Evolutionary conservation across 2,329 filamentous ascomycete genomes (phyloP).

Genomic region (Leptographium flavum): DNA sequence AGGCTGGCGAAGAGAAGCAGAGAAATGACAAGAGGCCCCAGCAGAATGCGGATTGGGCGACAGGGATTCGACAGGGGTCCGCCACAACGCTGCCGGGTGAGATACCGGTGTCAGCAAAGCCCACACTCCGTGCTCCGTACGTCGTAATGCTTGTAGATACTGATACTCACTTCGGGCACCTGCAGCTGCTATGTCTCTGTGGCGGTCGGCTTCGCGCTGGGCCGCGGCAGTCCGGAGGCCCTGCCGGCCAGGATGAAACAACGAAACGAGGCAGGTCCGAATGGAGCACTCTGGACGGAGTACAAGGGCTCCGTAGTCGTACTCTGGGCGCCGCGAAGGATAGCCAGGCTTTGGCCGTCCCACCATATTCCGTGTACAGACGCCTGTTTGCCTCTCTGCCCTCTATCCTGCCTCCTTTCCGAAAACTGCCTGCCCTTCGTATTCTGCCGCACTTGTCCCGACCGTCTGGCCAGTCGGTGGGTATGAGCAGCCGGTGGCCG

Average conservation of each 20-base stretch:
- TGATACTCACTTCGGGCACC: neutral
- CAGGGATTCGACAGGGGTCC: neutral
- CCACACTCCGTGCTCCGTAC: too few relatives aligned
- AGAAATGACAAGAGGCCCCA: neutral
- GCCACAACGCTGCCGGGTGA: too few relatives aligned
- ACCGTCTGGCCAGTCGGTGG: neutral
- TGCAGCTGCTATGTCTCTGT: neutral
- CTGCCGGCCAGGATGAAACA: too few relatives aligned
- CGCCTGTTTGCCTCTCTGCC: too few relatives aligned
- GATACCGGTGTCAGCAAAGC: too few relatives aligned
- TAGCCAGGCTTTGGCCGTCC: too few relatives aligned
- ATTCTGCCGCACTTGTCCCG: neutral
- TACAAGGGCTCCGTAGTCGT: too few relatives aligned
- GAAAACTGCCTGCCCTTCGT: too few relatives aligned
- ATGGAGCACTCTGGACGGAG: neutral
- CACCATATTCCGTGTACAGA: too few relatives aligned
- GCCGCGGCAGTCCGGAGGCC: neutral
- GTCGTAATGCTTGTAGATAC: neutral
- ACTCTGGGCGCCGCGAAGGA: too few relatives aligned
- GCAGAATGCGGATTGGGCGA: neutral
- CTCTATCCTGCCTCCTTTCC: too few relatives aligned
- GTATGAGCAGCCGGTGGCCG: neutral
- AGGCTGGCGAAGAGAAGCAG: neutral
- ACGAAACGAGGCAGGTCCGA: too few relatives aligned
- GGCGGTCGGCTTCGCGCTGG: neutral